Percentiles rank a stretch among this genome's conserved stretches.
Evolutionary conservation across 2,329 filamentous ascomycete genomes (phyloP).

Genomic region (Aspergillus pseudoglaucus): DNA sequence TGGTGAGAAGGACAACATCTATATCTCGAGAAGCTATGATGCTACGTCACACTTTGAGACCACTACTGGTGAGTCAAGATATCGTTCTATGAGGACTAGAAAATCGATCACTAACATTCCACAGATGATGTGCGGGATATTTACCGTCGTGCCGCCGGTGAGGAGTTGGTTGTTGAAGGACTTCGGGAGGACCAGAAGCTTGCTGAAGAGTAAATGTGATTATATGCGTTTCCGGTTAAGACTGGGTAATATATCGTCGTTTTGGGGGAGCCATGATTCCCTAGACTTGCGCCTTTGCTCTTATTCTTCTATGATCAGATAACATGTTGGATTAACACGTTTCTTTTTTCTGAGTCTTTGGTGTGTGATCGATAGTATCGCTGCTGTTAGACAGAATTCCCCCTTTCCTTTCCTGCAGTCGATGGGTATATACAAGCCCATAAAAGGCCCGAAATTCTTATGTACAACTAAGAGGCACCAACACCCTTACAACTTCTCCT

Average conservation of each 20-base stretch:
- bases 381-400: no score
- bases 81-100: neutral
- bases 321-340: neutral
- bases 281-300: neutral
- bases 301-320: neutral
- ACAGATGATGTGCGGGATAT: conserved; percentile 88
- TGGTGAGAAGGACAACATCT: conserved; percentile 82
- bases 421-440: neutral
- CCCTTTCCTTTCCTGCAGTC: neutral
- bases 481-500: conserved; percentile 7
- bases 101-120: conserved; percentile 25
- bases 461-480: neutral
- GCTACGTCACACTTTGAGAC: conserved; percentile 98
- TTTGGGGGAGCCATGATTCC: conserved; percentile 8
- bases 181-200: conserved; percentile 61
- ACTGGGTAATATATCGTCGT: conserved; percentile 20
- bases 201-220: conserved; percentile 29
- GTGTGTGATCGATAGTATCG: no score
- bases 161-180: conserved; percentile 82
- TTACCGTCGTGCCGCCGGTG: conserved; percentile 73
- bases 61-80: conserved; percentile 50
- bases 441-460: neutral
- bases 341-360: neutral
- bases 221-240: conserved; percentile 3
- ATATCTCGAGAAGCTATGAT: conserved; percentile 98